These are phyloP conservation scores for Pyricularia pennisetigena DNA, from an alignment of 2,329 filamentous ascomycete genomes.

Conservation along the genomic window DNA sequence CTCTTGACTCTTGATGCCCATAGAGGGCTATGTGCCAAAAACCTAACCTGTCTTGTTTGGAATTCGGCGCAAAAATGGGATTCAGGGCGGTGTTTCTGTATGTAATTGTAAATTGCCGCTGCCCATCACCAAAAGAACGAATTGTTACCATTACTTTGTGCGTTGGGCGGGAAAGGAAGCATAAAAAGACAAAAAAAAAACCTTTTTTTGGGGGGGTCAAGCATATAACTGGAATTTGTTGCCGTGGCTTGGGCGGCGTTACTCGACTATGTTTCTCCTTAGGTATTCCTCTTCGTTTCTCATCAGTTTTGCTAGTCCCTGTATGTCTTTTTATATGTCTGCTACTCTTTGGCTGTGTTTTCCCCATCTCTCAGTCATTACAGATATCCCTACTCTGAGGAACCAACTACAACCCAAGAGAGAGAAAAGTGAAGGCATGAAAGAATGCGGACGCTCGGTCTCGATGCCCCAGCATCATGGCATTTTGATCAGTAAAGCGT, in stretches of 20 bases:
- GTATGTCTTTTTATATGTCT: neutral
- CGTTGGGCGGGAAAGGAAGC: neutral
- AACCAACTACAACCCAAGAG: neutral
- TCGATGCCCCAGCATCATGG: no score
- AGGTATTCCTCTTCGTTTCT: neutral
- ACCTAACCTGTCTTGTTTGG: neutral
- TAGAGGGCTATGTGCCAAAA: neutral
- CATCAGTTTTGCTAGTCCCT: neutral
- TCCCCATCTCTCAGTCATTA: neutral
- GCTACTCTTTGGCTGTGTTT: neutral
- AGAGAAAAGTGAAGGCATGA: neutral
- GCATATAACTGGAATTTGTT: neutral
- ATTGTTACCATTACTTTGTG: neutral
- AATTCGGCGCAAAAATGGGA: neutral
- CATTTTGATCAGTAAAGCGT: no score
- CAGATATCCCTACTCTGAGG: neutral
- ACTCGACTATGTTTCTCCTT: neutral
- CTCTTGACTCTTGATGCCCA: neutral
- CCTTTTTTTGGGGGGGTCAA: neutral
- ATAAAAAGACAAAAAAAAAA: neutral
- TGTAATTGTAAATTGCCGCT: neutral
- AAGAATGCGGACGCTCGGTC: neutral
- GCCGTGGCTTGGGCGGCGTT: neutral
- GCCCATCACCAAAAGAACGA: neutral
- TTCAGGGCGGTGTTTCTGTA: neutral